Conservation (phyloP, 441 rosid species). For the Eutrema salsugineum region DNA sequence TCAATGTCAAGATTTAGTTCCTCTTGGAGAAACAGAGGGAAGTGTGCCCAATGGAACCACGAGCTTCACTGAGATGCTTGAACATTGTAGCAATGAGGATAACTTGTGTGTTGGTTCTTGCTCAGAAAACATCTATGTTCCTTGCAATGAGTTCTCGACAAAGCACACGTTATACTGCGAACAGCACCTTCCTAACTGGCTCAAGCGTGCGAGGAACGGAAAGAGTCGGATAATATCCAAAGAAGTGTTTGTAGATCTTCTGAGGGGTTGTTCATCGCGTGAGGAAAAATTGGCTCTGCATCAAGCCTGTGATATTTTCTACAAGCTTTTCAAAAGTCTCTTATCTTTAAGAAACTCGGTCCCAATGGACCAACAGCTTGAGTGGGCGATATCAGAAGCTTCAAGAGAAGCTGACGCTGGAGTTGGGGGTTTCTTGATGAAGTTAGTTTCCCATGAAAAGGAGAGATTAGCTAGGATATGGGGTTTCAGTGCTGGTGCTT, state of each 20-base stretch:
- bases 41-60: constrained; percentile 35
- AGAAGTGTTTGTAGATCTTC: constrained; percentile 82
- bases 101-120: constrained; percentile 64
- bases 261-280: constrained; percentile 57
- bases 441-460: constrained; percentile 74
- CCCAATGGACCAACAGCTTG: constrained; percentile 93
- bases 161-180: constrained; percentile 84
- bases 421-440: constrained; percentile 69
- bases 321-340: constrained; percentile 90
- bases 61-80: constrained; percentile 44
- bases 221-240: constrained; percentile 94
- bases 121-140: constrained; percentile 39
- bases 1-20: constrained; percentile 49
- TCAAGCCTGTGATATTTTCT: constrained; percentile 95
- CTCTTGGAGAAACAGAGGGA: constrained; percentile 43
- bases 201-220: constrained; percentile 97
- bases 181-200: constrained; percentile 97
- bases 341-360: constrained; percentile 85
- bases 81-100: constrained; percentile 40
- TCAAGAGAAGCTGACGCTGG: constrained; percentile 43
- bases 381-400: constrained; percentile 97
- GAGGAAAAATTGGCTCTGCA: constrained; percentile 73
- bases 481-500: constrained; percentile 47
- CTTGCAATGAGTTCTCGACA: constrained; percentile 68
- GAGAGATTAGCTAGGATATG: constrained; percentile 71